Conservation (phyloP, 2,329 filamentous ascomycete species). For the Penicillium sp. region DNA sequence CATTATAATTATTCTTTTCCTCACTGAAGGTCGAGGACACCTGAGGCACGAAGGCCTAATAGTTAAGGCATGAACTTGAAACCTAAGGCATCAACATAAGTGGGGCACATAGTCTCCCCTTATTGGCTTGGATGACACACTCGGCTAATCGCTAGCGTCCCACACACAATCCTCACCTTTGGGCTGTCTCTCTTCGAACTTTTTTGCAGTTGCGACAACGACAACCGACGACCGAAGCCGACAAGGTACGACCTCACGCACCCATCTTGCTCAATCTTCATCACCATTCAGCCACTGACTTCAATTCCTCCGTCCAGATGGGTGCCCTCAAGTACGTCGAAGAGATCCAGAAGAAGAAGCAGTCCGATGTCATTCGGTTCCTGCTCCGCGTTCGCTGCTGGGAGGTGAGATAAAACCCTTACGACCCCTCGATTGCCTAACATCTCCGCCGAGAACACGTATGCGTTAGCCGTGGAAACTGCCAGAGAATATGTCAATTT, state of each 20-base stretch:
- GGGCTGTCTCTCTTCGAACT: conserved; percentile 38
- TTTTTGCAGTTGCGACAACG: conserved; percentile 44
- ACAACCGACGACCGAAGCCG: conserved; percentile 50
- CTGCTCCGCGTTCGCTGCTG: conserved; percentile 99
- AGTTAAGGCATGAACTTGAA: not conserved
- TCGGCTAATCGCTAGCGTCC: conserved; percentile 50
- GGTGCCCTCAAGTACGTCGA: conserved; percentile 99
- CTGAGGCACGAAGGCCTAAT: conserved; percentile 1
- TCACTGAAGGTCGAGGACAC: no score
- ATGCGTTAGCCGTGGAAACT: conserved; percentile 40
- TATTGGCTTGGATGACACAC: conserved; percentile 30
- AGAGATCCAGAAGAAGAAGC: conserved; percentile 99
- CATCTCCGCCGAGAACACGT: conserved; percentile 43
- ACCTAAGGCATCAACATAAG: conserved; percentile 15
- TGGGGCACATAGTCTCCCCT: not conserved
- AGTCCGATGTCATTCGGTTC: conserved; percentile 99
- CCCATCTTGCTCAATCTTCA: not conserved
- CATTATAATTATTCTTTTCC: no score
- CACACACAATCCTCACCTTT: conserved; percentile 45
- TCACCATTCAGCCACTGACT: conserved; percentile 21
- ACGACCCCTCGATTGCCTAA: conserved; percentile 40
- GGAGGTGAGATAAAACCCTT: conserved; percentile 69
- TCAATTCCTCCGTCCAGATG: conserved; percentile 64
- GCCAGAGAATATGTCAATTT: conserved; percentile 33
- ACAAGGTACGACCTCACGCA: conserved; percentile 42